Evolutionary conservation across 495 filamentous ascomycete genomes (phyloP).

Genomic region (Elaphomyces granulatus): DNA sequence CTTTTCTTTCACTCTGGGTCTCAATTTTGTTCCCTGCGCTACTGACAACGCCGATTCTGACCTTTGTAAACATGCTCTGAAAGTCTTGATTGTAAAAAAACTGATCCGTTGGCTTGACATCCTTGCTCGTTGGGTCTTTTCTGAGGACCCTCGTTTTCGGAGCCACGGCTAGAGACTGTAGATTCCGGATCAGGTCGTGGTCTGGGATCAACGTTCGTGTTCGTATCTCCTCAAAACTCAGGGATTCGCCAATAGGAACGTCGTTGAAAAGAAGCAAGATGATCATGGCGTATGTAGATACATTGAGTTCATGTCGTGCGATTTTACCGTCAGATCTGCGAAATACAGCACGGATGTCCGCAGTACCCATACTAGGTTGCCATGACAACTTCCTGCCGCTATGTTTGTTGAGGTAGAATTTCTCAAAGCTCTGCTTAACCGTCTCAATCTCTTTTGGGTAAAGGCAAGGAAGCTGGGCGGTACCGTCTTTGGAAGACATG

Average conservation of each 20-base stretch:
- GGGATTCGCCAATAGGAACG: slow-evolving; percentile 42
- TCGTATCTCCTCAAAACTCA: slow-evolving; percentile 78
- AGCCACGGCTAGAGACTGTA: slow-evolving; percentile 75
- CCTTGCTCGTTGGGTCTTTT: slow-evolving; percentile 74
- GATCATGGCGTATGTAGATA: slow-evolving; percentile 85
- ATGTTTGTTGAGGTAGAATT: slow-evolving; percentile 78
- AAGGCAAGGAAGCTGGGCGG: slow-evolving; percentile 38
- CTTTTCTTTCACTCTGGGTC: slow-evolving; percentile 62
- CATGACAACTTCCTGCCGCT: slow-evolving; percentile 80
- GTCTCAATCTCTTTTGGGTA: slow-evolving; percentile 64
- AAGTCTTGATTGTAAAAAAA: slow-evolving; percentile 84
- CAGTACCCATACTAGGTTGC: slow-evolving; percentile 67
- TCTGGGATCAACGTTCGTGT: slow-evolving; percentile 67
- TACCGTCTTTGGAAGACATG: slow-evolving; percentile 50
- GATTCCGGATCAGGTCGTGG: slow-evolving; percentile 61
- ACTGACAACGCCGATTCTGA: slow-evolving; percentile 68
- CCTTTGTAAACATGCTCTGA: slow-evolving; percentile 63
- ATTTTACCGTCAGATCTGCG: slow-evolving; percentile 57
- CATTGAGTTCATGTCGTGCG: slow-evolving; percentile 75
- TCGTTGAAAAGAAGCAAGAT: slow-evolving; percentile 86
- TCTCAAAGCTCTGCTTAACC: slow-evolving; percentile 74
- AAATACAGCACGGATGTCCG: slow-evolving; percentile 72
- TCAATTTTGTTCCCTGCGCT: slow-evolving; percentile 66
- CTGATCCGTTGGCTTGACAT: slow-evolving; percentile 60
- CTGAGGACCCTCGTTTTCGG: slow-evolving; percentile 68